These are phyloP conservation scores for Colletotrichum nymphaeae DNA, from an alignment of 2,329 filamentous ascomycete genomes.

Conservation along the genomic window DNA sequence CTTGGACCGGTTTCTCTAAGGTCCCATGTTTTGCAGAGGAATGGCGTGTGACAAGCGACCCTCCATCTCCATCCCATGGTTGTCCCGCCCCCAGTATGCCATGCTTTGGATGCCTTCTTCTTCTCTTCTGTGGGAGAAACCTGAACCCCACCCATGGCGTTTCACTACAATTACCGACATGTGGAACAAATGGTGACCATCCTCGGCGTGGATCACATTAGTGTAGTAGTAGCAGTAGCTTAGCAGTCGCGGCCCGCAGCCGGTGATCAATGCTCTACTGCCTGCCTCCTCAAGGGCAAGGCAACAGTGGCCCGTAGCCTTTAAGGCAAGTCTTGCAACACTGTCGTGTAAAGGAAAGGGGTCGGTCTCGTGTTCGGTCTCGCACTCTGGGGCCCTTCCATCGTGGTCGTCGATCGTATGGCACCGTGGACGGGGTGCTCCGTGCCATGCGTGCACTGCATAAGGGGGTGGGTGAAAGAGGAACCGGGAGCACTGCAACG, in stretches of 20 bases:
- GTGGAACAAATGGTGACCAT: background rate
- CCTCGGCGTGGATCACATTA: background rate
- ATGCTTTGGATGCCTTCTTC: background rate
- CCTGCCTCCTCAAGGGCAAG: background rate
- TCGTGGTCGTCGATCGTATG: background rate
- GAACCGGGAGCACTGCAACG: background rate
- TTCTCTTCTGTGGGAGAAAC: background rate
- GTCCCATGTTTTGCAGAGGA: background rate
- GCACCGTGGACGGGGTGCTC: background rate
- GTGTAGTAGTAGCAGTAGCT: no score
- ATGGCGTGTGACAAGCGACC: conserved; percentile 3
- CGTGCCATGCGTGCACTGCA: background rate
- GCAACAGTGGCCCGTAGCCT: no score
- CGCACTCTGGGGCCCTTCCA: background rate
- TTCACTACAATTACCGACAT: background rate
- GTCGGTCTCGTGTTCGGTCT: conserved; percentile 26
- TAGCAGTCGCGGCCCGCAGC: background rate
- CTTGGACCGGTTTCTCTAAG: background rate
- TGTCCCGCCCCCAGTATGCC: no score
- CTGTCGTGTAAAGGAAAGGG: background rate
- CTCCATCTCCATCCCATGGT: background rate
- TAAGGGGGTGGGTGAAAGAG: background rate
- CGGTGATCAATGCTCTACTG: background rate
- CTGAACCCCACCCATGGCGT: conserved; percentile 2
- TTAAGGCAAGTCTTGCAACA: background rate